Conservation (phyloP, 768 basidiomycete species). For the Suillus hirtellus region DNA sequence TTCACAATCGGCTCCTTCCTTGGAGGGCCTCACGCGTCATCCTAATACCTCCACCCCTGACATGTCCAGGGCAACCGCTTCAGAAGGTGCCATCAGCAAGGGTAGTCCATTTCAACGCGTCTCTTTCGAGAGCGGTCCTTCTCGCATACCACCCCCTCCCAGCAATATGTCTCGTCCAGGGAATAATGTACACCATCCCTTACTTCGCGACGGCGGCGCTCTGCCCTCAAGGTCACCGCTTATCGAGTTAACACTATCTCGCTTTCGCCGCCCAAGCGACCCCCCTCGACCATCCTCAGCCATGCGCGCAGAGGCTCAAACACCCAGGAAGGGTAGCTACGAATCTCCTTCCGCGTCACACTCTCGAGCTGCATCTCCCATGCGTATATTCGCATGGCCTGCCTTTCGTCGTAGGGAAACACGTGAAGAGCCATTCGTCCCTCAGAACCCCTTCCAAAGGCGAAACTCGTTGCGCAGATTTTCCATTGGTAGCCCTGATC, state of each 20-base stretch:
- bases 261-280: constrained; percentile 9
- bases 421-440: constrained; percentile 56
- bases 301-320: constrained; percentile 17
- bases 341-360: constrained; percentile 38
- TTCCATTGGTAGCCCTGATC: constrained; percentile 24
- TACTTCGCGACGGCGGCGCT: constrained; percentile 19
- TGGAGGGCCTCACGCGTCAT: constrained; percentile 27
- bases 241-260: constrained; percentile 9
- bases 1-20: constrained; percentile 43
- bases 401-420: constrained; percentile 51
- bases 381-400: constrained; percentile 57
- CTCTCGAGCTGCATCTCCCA: constrained; percentile 53
- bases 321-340: constrained; percentile 23
- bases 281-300: constrained; percentile 13
- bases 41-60: constrained; percentile 22
- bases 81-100: constrained; percentile 41
- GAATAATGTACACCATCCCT: constrained; percentile 36
- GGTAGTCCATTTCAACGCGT: constrained; percentile 52
- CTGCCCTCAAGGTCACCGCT: constrained; percentile 13
- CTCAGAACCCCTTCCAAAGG: constrained; percentile 53
- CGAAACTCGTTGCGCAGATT: constrained; percentile 23
- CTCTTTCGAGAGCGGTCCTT: constrained; percentile 52
- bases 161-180: constrained; percentile 24
- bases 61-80: constrained; percentile 24
- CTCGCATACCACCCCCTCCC: constrained; percentile 35